phyloP scores from a whole-genome alignment of 148 eudicot genomes.

The Rhododendron simsii region DNA sequence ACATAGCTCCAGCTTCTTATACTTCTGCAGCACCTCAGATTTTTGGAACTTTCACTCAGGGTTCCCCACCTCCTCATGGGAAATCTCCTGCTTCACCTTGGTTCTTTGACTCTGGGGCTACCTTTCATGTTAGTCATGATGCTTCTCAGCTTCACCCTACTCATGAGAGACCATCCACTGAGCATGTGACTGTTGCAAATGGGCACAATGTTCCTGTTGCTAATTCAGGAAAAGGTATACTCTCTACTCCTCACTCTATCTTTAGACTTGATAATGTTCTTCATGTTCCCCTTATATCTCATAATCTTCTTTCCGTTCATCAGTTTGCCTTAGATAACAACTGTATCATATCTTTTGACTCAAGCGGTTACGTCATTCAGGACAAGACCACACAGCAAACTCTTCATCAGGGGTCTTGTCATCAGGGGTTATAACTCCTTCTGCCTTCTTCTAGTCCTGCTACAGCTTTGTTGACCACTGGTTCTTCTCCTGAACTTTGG shows the following conservation, averaged over 20 bases:
- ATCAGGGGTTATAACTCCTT: too few relatives aligned
- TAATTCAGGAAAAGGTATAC: neutral
- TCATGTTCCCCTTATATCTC: neutral
- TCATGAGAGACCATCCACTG: rapidly evolving
- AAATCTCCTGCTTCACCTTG: neutral
- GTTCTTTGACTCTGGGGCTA: neutral
- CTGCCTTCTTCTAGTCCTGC: too few relatives aligned
- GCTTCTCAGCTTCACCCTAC: neutral
- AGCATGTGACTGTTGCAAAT: neutral
- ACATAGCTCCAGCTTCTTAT: too few relatives aligned
- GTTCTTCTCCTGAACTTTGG: too few relatives aligned
- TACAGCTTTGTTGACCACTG: too few relatives aligned
- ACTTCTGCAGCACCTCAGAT: neutral
- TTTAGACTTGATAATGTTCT: neutral
- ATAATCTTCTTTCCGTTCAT: neutral
- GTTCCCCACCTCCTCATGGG: rapidly evolving
- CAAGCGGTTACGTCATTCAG: neutral
- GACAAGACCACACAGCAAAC: neutral
- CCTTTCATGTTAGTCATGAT: neutral
- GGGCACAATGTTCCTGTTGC: neutral
- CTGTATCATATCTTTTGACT: neutral
- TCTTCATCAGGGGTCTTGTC: too few relatives aligned
- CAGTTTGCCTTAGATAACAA: neutral
- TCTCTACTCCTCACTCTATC: neutral
- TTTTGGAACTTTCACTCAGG: too few relatives aligned